Conservation (phyloP, 805 yeast species). For the Starmerella stigmatis region DNA sequence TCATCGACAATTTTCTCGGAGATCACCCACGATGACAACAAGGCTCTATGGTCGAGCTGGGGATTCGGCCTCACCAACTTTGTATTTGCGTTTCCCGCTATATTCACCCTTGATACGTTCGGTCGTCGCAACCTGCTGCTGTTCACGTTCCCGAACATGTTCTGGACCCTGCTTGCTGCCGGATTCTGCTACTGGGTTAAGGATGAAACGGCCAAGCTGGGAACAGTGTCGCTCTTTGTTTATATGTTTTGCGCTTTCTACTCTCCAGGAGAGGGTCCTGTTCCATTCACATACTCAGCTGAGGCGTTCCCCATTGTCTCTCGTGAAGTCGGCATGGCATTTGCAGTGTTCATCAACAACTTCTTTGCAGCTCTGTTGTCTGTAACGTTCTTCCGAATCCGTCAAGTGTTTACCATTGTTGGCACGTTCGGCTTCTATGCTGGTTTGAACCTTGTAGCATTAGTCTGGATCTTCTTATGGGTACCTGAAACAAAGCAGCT, state of each 20-base stretch:
- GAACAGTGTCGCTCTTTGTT: conserved; percentile 59
- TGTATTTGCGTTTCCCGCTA: conserved; percentile 72
- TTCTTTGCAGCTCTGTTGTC: conserved; percentile 50
- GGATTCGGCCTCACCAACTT: conserved; percentile 79
- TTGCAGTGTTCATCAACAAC: conserved; percentile 40
- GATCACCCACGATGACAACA: conserved; percentile 11
- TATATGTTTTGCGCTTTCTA: conserved; percentile 63
- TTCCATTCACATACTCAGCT: conserved; percentile 75
- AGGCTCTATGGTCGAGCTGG: conserved; percentile 66
- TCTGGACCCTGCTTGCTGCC: conserved; percentile 40
- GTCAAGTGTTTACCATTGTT: conserved; percentile 56
- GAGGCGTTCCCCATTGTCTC: conserved; percentile 38
- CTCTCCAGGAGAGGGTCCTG: conserved; percentile 82
- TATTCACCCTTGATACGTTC: conserved; percentile 63
- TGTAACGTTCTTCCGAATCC: conserved; percentile 71
- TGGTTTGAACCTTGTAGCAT: conserved; percentile 69
- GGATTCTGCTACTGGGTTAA: conserved; percentile 62
- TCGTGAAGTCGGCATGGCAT: conserved; percentile 25
- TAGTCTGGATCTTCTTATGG: conserved; percentile 45
- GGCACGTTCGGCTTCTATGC: conserved; percentile 92
- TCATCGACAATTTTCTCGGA: conserved; percentile 64
- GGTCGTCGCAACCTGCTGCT: conserved; percentile 59
- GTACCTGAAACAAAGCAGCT: conserved; percentile 60
- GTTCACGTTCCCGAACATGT: conserved; percentile 51
- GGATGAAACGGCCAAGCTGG: conserved; percentile 43